These are phyloP conservation scores for Calocera cornea DNA, from an alignment of 768 basidiomycete genomes.

Conservation along the genomic window DNA sequence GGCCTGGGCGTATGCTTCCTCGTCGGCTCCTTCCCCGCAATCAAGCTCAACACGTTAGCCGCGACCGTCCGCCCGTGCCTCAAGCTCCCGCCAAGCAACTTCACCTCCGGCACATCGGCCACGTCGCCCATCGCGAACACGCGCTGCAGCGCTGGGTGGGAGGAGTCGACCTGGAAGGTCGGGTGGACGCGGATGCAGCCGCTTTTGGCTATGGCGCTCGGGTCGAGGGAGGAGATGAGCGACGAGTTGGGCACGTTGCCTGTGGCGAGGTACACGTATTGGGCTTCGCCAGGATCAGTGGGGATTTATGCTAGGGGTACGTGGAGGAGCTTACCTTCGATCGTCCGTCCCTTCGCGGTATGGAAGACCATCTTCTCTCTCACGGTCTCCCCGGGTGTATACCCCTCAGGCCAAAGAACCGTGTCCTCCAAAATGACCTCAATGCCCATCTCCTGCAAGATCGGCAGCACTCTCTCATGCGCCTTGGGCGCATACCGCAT, in stretches of 20 bases:
- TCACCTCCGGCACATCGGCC: slow-evolving; percentile 43
- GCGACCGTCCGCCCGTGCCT: neutral
- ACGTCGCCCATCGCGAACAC: slow-evolving; percentile 52
- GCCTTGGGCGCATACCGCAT: slow-evolving; percentile 42
- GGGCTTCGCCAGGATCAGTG: slow-evolving; percentile 28
- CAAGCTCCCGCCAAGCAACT: slow-evolving; percentile 12
- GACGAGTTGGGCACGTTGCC: slow-evolving; percentile 46
- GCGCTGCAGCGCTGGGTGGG: slow-evolving; percentile 9
- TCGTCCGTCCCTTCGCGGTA: neutral
- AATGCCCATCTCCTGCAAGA: slow-evolving; percentile 33
- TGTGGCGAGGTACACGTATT: slow-evolving; percentile 25
- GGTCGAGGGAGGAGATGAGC: slow-evolving; percentile 29
- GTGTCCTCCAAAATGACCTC: slow-evolving; percentile 39
- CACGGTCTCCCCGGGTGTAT: neutral
- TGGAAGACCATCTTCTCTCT: neutral
- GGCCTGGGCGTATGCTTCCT: neutral
- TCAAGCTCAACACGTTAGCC: neutral
- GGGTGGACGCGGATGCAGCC: slow-evolving; percentile 35
- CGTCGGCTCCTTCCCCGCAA: neutral
- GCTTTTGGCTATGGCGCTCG: slow-evolving; percentile 21
- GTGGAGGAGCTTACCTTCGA: neutral
- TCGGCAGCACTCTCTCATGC: slow-evolving; percentile 33
- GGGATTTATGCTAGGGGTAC: neutral
- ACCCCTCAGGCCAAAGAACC: neutral
- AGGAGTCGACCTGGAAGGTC: slow-evolving; percentile 35